Evolutionary conservation across 352 stramenopile species (phyloP).

Genomic region (Globisporangium nodosum): DNA sequence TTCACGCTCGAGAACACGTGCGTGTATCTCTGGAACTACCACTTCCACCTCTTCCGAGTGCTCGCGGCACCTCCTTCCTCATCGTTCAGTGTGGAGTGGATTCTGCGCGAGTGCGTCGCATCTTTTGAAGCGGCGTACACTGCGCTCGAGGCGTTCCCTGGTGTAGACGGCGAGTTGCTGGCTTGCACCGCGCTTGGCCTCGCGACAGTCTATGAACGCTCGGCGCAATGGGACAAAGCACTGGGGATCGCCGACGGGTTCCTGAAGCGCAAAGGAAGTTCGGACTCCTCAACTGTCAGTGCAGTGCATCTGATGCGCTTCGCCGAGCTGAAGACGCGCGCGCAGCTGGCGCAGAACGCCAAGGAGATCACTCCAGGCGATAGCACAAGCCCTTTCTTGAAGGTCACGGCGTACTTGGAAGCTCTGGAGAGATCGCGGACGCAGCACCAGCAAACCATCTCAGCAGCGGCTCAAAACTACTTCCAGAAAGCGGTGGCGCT

Average conservation of each 20-base stretch:
- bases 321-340: slow-evolving; percentile 53
- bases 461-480: slow-evolving; percentile 7
- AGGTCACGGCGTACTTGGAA: slow-evolving; percentile 47
- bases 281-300: background rate
- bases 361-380: slow-evolving; percentile 59
- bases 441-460: slow-evolving; percentile 1
- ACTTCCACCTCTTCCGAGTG: slow-evolving; percentile 81
- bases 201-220: slow-evolving; percentile 44
- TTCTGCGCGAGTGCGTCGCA: slow-evolving; percentile 55
- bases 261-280: slow-evolving; percentile 40
- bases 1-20: slow-evolving; percentile 80
- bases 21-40: slow-evolving; percentile 90
- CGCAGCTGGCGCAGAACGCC: slow-evolving; percentile 60
- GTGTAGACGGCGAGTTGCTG: slow-evolving; percentile 40
- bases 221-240: slow-evolving; percentile 40
- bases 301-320: slow-evolving; percentile 52
- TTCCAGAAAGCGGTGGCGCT: slow-evolving; percentile 52
- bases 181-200: slow-evolving; percentile 45
- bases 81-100: slow-evolving; percentile 25
- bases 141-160: slow-evolving; percentile 29
- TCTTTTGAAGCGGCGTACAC: slow-evolving; percentile 54
- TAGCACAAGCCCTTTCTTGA: slow-evolving; percentile 23
- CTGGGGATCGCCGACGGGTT: slow-evolving; percentile 41
- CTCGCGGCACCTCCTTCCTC: background rate
- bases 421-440: slow-evolving; percentile 38